phyloP scores from a whole-genome alignment of 768 basidiomycete genomes.

The Leccinum longicurvipes region DNA sequence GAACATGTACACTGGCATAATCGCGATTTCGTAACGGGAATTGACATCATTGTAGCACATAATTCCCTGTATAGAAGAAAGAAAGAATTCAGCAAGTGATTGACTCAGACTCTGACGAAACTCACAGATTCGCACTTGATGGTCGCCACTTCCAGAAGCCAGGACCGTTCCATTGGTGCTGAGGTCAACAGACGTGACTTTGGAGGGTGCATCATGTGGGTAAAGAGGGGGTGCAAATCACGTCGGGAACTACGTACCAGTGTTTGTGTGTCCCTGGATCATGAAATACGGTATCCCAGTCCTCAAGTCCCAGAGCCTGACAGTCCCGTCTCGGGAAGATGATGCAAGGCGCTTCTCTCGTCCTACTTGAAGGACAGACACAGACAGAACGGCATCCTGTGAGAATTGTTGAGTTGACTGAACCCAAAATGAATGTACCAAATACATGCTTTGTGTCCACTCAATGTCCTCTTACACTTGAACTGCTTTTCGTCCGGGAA shows the following conservation, averaged over 20 bases:
- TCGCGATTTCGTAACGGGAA: constrained; percentile 1
- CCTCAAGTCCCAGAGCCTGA: constrained; percentile 36
- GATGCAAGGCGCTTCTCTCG: constrained; percentile 35
- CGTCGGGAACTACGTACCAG: constrained; percentile 26
- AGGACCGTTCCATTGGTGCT: constrained; percentile 29
- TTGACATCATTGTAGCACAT: constrained; percentile 23
- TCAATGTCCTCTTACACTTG: constrained; percentile 28
- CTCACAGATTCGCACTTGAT: constrained; percentile 37
- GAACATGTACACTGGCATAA: background rate
- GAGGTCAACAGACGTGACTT: constrained; percentile 40
- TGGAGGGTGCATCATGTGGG: background rate
- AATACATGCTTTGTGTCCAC: constrained; percentile 26
- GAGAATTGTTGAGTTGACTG: background rate
- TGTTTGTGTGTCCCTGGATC: constrained; percentile 35
- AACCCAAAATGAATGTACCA: background rate
- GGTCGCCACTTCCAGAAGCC: constrained; percentile 38
- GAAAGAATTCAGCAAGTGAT: constrained; percentile 12
- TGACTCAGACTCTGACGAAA: constrained; percentile 6
- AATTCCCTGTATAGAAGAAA: constrained; percentile 24
- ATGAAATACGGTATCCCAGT: constrained; percentile 33
- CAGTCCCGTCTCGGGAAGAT: constrained; percentile 35
- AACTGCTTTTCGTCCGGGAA: constrained; percentile 24
- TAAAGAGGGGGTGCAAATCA: constrained; percentile 22
- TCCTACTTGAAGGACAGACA: constrained; percentile 31
- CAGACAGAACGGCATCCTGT: constrained; percentile 32